Percentiles rank a stretch among this genome's conserved stretches.
These are phyloP conservation scores for Aspergillus bertholletiae DNA, from an alignment of 495 filamentous ascomycete genomes.

Conservation along the genomic window DNA sequence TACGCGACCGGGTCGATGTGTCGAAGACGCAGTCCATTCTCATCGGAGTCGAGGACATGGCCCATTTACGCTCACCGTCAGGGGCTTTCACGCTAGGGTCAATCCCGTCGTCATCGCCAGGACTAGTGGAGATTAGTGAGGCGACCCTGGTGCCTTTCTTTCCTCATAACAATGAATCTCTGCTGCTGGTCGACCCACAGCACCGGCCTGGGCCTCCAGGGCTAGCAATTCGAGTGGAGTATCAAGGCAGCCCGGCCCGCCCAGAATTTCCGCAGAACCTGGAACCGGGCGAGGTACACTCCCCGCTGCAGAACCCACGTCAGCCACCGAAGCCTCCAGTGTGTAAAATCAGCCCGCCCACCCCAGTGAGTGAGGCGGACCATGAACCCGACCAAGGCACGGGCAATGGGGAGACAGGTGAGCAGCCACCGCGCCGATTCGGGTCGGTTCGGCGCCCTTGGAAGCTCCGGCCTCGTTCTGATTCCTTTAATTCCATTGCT, in stretches of 20 bases:
- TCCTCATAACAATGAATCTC: conserved; percentile 81
- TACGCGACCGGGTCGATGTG: conserved; percentile 5
- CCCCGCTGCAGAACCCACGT: conserved; percentile 73
- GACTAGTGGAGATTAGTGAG: conserved; percentile 59
- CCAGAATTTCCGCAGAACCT: conserved; percentile 35
- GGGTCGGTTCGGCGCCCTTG: conserved; percentile 57
- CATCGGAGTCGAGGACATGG: conserved; percentile 32
- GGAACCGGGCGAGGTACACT: conserved; percentile 51
- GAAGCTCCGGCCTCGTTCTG: conserved; percentile 53
- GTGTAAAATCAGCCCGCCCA: conserved; percentile 72
- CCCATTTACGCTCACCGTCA: conserved; percentile 41
- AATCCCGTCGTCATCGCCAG: conserved; percentile 48
- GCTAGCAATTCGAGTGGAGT: conserved; percentile 20
- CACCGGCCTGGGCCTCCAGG: conserved; percentile 27
- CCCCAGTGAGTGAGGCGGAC: conserved; percentile 56
- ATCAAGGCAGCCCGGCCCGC: conserved; percentile 13
- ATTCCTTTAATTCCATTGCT: conserved; percentile 40
- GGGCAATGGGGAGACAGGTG: conserved; percentile 32
- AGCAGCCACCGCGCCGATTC: conserved; percentile 41
- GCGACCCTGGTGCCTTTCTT: conserved; percentile 80
- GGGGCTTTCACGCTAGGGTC: conserved; percentile 44
- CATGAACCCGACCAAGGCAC: conserved; percentile 39
- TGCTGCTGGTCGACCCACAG: conserved; percentile 73
- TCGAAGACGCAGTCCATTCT: conserved; percentile 26
- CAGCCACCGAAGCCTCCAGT: conserved; percentile 66